Base-by-base conservation (phyloP, 2,329 filamentous ascomycete species). In the Monilinia laxa region DNA sequence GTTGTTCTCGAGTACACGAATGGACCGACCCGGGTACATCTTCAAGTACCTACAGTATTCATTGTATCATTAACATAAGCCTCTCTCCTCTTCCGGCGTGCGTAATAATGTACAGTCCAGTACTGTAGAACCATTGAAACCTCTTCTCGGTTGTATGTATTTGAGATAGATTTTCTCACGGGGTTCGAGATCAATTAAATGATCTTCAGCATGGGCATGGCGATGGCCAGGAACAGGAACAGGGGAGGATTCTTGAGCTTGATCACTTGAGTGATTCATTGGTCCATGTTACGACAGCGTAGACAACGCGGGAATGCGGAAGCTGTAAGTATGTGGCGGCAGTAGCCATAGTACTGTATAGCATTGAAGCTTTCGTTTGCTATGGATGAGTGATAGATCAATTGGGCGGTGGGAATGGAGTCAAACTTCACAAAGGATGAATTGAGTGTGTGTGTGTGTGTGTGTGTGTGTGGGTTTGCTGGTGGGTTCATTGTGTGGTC, bases 191-290 rank as follows among this genome's bases (percentile, higher is more conserved):
- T 58, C 42, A 58, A 35, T 45, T 31, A 31, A 31, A 45, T 59
- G 35, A 64, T 64, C 53, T 64, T 28, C 62, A 42, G 10, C 62
- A 64, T 57, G 62, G 62, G 20, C 53, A 40, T 18, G 3, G 12
- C 45, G 28, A 28, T 28, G 28, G 28, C 28, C 28, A 28, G 28
- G 28, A 28, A 28, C 5, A 31, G 12, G 9, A n/a, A 40, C 20
- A 28, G 25, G 23, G 23, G 35, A 35, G 59, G 47, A 47, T 28
- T 64, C 40, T n/a, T 57, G 23, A 16, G 42, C 23, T 28, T 49
- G 7, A 18, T 64, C 51, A 31, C 31, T 35, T 5, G 31, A 35
- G 31, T 35, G 31, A 9, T 35, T 64, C 23, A 58, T 64, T 64
- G 62, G 53, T n/a, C 42, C 25, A 58, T 31, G 20, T 49, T 64